Evolutionary conservation across 2,329 filamentous ascomycete genomes (phyloP).

Genomic region (Xylaria sp.): DNA sequence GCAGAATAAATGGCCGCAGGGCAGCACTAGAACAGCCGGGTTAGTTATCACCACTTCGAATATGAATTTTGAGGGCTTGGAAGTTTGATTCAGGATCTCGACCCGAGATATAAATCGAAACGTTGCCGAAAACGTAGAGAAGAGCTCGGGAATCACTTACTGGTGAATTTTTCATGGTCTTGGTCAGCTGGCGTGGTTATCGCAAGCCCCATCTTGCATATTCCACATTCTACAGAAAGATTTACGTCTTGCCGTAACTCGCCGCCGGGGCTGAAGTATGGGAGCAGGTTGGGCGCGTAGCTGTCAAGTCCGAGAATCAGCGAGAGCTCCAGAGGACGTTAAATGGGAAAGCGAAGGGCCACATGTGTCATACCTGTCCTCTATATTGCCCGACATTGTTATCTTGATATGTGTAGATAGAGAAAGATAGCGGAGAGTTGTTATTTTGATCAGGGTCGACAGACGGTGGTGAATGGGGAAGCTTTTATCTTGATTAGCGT

Average conservation of each 20-base stretch:
- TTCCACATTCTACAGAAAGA: constrained; percentile 18
- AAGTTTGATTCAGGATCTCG: not conserved
- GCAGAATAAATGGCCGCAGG: constrained; percentile 33
- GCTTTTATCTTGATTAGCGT: too few relatives aligned
- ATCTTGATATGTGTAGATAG: not conserved
- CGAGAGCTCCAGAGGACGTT: not conserved
- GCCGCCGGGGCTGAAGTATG: constrained; percentile 10
- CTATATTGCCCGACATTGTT: not conserved
- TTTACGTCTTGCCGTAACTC: not conserved
- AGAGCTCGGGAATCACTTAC: not conserved
- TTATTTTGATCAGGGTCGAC: not conserved
- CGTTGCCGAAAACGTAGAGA: not conserved
- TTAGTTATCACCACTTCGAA: not conserved
- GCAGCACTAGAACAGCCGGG: not conserved
- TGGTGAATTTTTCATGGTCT: constrained; percentile 9
- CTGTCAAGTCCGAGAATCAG: not conserved
- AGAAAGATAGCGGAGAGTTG: not conserved
- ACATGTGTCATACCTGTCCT: not conserved
- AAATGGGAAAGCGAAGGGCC: not conserved
- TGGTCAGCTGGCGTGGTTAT: not conserved
- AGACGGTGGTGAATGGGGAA: not conserved
- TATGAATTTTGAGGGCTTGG: not conserved
- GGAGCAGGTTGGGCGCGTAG: constrained; percentile 20
- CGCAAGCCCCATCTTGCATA: constrained; percentile 23
- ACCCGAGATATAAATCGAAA: not conserved